Evolutionary conservation across 2,329 filamentous ascomycete genomes (phyloP).

Genomic region (Claviceps africana): DNA sequence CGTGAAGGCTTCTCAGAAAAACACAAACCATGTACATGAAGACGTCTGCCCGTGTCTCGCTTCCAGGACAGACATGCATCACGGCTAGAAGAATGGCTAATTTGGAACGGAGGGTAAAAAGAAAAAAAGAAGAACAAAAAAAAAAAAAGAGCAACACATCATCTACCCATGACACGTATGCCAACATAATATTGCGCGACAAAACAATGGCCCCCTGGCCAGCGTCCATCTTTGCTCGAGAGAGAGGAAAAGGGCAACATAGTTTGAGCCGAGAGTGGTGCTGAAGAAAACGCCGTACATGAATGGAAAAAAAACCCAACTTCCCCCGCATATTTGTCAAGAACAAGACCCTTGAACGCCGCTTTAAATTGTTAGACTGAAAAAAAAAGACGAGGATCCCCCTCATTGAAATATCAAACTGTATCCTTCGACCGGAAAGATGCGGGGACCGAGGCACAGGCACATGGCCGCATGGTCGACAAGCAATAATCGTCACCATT

Average conservation of each 20-base stretch:
- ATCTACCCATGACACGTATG: too few species aligned
- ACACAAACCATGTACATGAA: too few species aligned
- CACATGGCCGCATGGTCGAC: neutral
- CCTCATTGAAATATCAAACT: neutral
- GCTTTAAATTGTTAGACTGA: neutral
- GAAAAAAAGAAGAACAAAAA: too few species aligned
- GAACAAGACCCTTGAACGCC: neutral
- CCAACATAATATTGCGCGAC: too few species aligned
- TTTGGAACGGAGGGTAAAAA: too few species aligned
- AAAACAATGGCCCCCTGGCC: too few species aligned
- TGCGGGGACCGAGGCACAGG: neutral
- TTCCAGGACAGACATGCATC: too few species aligned
- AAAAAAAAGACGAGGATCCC: neutral
- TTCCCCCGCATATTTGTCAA: neutral
- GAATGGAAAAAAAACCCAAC: neutral
- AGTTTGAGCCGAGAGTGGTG: neutral
- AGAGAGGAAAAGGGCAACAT: neutral
- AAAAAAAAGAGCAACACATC: too few species aligned
- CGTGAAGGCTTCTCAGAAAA: too few species aligned
- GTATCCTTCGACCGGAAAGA: neutral
- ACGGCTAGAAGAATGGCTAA: too few species aligned
- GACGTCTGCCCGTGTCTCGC: too few species aligned
- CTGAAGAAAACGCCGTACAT: neutral
- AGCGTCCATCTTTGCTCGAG: too few species aligned
- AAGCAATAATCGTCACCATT: neutral